Conservation (phyloP, 148 eudicot species). For the Arctostaphylos glauca region DNA sequence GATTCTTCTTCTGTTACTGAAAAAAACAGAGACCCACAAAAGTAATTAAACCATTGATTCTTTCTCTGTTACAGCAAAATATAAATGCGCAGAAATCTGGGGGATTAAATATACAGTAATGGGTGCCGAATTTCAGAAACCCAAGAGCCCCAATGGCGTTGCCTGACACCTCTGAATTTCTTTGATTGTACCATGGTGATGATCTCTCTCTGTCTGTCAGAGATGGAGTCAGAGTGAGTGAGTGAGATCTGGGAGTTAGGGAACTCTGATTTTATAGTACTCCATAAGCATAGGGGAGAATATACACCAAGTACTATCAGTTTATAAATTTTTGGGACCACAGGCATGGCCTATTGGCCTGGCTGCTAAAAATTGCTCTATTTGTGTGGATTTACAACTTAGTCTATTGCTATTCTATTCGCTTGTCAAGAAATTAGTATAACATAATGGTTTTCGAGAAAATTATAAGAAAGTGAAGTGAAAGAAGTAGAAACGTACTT, state of each 20-base stretch:
- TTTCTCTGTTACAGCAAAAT: not conserved
- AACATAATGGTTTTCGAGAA: too few relatives aligned
- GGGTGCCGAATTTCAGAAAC: constrained; percentile 79
- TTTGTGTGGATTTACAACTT: not conserved
- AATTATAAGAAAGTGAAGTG: too few relatives aligned
- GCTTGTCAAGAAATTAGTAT: too few relatives aligned
- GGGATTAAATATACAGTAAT: constrained; percentile 32
- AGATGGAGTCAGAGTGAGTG: not conserved
- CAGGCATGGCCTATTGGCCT: not conserved
- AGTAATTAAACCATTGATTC: not conserved
- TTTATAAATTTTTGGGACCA: not conserved
- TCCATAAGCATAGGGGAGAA: too few relatives aligned
- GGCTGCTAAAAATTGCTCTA: too few relatives aligned
- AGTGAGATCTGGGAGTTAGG: constrained; percentile 9
- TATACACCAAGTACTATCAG: too few relatives aligned
- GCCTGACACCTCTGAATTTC: constrained; percentile 75
- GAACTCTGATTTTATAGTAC: not conserved
- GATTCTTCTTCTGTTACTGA: not conserved
- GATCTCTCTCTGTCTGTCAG: not conserved
- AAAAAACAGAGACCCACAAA: not conserved
- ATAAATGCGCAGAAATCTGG: not conserved
- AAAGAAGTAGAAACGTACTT: too few relatives aligned
- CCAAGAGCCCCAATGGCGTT: constrained; percentile 83
- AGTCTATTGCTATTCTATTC: too few relatives aligned
- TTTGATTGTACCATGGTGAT: constrained; percentile 36